Conservation (phyloP, 2,329 filamentous ascomycete genomes). For the Diaporthe citri region DNA sequence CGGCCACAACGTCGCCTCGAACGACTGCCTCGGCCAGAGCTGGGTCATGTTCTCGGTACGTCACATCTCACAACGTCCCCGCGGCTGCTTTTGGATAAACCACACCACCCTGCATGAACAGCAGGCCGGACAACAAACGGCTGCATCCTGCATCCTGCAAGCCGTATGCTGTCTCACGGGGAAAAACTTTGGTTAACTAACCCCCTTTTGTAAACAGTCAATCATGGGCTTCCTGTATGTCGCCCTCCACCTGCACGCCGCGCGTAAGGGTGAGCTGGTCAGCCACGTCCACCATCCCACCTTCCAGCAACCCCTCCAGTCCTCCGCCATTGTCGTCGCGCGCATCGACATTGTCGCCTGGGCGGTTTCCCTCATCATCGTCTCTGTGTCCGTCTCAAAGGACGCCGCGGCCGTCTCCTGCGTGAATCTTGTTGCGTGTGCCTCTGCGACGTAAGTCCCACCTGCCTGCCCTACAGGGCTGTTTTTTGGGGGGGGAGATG, state of each 20-base stretch:
- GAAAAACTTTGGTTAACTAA: constrained; percentile 5
- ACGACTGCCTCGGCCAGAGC: constrained; percentile 38
- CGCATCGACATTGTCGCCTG: constrained; percentile 47
- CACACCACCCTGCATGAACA: constrained; percentile 22
- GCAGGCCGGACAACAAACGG: constrained; percentile 19
- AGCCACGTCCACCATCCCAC: constrained; percentile 42
- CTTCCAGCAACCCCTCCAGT: constrained; percentile 48
- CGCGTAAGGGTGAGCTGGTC: constrained; percentile 43
- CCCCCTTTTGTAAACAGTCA: constrained; percentile 41
- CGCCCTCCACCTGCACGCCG: constrained; percentile 47
- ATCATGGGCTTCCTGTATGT: constrained; percentile 50
- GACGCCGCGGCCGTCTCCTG: constrained; percentile 40
- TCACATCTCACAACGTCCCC: constrained; percentile 12
- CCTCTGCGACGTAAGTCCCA: constrained; percentile 44
- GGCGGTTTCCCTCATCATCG: constrained; percentile 45
- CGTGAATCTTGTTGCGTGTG: constrained; percentile 46
- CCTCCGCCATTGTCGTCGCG: constrained; percentile 47
- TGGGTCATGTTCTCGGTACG: constrained; percentile 41
- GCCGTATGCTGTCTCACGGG: background rate
- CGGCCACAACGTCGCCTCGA: constrained; percentile 25
- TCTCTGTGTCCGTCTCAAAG: constrained; percentile 44
- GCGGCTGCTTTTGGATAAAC: background rate
- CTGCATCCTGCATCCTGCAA: constrained; percentile 22
- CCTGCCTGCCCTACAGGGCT: constrained; percentile 1
- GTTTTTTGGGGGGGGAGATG: background rate